These are phyloP conservation scores for Aspergillus leporis DNA, from an alignment of 495 filamentous ascomycete species.

Conservation along the genomic window DNA sequence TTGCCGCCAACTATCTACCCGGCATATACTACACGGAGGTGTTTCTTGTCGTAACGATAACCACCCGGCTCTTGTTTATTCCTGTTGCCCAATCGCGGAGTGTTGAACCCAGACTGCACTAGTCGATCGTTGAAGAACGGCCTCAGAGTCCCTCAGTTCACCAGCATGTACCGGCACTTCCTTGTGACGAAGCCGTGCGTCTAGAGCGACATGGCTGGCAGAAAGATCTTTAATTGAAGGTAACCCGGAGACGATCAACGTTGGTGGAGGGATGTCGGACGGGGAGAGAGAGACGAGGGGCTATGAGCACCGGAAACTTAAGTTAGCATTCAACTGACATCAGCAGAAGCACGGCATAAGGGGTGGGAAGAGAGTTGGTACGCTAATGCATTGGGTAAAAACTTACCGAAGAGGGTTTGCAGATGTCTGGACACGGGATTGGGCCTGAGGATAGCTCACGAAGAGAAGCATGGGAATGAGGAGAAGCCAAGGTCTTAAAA, in stretches of 20 bases:
- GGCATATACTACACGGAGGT: slow-evolving; percentile 26
- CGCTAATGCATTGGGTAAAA: slow-evolving; percentile 27
- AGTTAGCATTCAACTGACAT: slow-evolving; percentile 17
- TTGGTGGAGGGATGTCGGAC: slow-evolving; percentile 3
- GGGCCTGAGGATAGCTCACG: slow-evolving; percentile 16
- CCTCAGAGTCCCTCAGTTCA: slow-evolving; percentile 18
- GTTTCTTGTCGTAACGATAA: slow-evolving; percentile 14
- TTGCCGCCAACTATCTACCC: slow-evolving; percentile 18
- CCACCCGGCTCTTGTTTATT: slow-evolving; percentile 11
- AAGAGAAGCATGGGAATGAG: slow-evolving; percentile 19
- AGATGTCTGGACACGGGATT: slow-evolving; percentile 13
- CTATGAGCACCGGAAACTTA: slow-evolving; percentile 13
- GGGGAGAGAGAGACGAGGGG: slow-evolving; percentile 12
- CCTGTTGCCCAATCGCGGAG: slow-evolving; percentile 16
- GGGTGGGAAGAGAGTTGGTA: slow-evolving; percentile 12
- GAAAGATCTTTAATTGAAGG: slow-evolving; percentile 12
- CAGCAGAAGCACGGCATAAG: slow-evolving; percentile 14
- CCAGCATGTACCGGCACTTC: slow-evolving; percentile 22
- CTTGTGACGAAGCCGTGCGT: slow-evolving; percentile 19
- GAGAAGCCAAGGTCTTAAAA: slow-evolving; percentile 21
- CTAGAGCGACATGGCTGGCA: slow-evolving; percentile 27
- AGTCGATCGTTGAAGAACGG: slow-evolving; percentile 13
- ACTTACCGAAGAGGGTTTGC: slow-evolving; percentile 20
- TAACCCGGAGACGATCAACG: neutral
- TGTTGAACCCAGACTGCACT: slow-evolving; percentile 13